Base-by-base conservation (phyloP, 306 rosid species). In the Vigna angularis region DNA sequence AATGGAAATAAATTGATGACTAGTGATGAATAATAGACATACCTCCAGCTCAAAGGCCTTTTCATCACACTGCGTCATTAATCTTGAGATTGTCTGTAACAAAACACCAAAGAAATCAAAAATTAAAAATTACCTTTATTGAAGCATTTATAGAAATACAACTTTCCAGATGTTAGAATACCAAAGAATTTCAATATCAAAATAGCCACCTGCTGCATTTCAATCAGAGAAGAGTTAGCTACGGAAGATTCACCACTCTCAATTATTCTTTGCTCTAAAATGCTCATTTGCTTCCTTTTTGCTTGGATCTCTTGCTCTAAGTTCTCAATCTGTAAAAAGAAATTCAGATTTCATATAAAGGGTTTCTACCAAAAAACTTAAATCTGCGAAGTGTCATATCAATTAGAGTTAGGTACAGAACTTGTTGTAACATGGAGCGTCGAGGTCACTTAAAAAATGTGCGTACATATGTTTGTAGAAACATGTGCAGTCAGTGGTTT, bases 21-120 rank as follows among this genome's bases (percentile, higher is more conserved):
- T 74, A 47, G 52, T 72, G 76, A 50, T 77, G 40, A 55, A 81
- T 49, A 78, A 72, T 78, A 56, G 64, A 85, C 84, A 75, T 75
- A 96, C 99, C 91, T 96, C 99, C 85, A 96, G 86, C 86, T 96
- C 99, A 83, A 96, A 96, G 16, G 86, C 94, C 82, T 91, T 93
- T 72, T 96, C 97, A 72, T 91, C 87, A 70, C 89, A 90, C 84
- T 87, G 93, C 28, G 93, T 80, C 93, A 79, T 93, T 86, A 96
- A 82, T 82, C 88, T 91, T 78, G 90, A 76, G 64, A 96, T 81
- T 17, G 93, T 90, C 99, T 96, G 93, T 73, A 58, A 49, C 73
- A 88, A 82, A 51, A 15, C 80, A 75, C 42, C 32, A 70, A 56
- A 66, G 61, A 62, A 17, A 57, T 48, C 36, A 73, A 28, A 74